A percentile compares a stretch with the other conserved stretches of the same genome.
These are phyloP conservation scores for Austroboletus eburneus DNA, from an alignment of 768 basidiomycete genomes.

Conservation along the genomic window DNA sequence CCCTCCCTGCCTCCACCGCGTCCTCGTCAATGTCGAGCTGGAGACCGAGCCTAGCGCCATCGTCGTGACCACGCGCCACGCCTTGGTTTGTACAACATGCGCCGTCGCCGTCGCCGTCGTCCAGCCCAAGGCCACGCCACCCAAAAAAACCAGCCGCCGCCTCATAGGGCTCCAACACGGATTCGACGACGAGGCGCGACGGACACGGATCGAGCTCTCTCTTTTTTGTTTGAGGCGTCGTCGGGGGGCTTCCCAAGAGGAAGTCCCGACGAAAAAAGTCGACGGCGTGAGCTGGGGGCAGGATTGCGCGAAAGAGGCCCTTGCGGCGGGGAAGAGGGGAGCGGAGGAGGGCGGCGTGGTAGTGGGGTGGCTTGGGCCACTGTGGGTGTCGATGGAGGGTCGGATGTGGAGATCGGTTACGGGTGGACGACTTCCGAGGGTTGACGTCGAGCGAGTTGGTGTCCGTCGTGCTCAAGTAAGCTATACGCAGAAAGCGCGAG, in stretches of 20 bases:
- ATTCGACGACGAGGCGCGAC: constrained; percentile 17
- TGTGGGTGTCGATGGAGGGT: constrained; percentile 11
- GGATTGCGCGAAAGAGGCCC: constrained; percentile 22
- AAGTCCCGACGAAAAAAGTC: constrained; percentile 28
- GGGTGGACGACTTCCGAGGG: constrained; percentile 2
- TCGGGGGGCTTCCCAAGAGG: neutral
- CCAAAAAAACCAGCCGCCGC: constrained; percentile 28
- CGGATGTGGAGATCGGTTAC: constrained; percentile 8
- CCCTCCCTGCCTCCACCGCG: constrained; percentile 23
- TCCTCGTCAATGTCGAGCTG: constrained; percentile 17
- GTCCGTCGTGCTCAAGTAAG: constrained; percentile 13
- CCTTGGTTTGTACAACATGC: neutral
- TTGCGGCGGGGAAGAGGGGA: constrained; percentile 23
- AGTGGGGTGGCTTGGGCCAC: constrained; percentile 27
- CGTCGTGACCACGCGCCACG: too few relatives aligned
- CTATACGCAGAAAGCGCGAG: constrained; percentile 26
- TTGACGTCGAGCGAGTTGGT: too few relatives aligned
- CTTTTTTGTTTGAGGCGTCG: neutral
- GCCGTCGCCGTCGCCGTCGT: neutral
- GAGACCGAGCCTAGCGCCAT: neutral
- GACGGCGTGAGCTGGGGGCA: constrained; percentile 15
- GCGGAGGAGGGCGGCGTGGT: constrained; percentile 26
- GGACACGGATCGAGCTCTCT: neutral
- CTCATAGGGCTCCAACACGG: constrained; percentile 22
- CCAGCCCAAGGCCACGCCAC: constrained; percentile 24